Conservation (phyloP, 1,139 yeast species). For the Candida smagusa region DNA sequence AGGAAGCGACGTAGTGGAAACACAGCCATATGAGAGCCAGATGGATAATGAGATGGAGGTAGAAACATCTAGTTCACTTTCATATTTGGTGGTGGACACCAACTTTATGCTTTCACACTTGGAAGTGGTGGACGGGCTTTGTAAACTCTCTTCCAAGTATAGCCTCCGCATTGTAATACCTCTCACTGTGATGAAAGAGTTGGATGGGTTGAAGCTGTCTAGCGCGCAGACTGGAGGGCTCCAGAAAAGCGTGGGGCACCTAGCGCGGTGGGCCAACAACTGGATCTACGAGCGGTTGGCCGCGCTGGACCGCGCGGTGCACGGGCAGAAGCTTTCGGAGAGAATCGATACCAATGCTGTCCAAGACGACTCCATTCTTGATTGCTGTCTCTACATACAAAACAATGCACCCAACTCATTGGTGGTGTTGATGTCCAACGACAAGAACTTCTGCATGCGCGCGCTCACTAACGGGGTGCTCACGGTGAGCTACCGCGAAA, state of each 20-base stretch:
- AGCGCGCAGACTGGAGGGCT: conserved; percentile 13
- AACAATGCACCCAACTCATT: conserved; percentile 37
- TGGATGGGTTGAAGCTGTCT: conserved; percentile 69
- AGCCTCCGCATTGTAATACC: conserved; percentile 64
- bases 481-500: conserved; percentile 62
- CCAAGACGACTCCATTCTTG: conserved; percentile 83
- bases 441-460: conserved; percentile 74
- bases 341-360: conserved; percentile 34
- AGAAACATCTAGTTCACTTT: conserved; percentile 18
- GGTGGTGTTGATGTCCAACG: conserved; percentile 72
- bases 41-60: not conserved
- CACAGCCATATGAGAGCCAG: not conserved
- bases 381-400: conserved; percentile 72
- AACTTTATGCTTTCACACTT: conserved; percentile 72
- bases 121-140: conserved; percentile 49
- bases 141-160: conserved; percentile 34
- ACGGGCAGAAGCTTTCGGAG: conserved; percentile 66
- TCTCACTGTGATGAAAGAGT: conserved; percentile 62
- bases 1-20: not conserved
- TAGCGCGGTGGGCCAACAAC: conserved; percentile 73
- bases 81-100: conserved; percentile 68
- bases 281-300: conserved; percentile 75
- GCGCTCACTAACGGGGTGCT: conserved; percentile 66
- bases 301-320: conserved; percentile 43
- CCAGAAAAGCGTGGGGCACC: conserved; percentile 39